These are phyloP conservation scores for Cavenderia fasciculata DNA, from an alignment of 78 protist genomes.

Conservation along the genomic window DNA sequence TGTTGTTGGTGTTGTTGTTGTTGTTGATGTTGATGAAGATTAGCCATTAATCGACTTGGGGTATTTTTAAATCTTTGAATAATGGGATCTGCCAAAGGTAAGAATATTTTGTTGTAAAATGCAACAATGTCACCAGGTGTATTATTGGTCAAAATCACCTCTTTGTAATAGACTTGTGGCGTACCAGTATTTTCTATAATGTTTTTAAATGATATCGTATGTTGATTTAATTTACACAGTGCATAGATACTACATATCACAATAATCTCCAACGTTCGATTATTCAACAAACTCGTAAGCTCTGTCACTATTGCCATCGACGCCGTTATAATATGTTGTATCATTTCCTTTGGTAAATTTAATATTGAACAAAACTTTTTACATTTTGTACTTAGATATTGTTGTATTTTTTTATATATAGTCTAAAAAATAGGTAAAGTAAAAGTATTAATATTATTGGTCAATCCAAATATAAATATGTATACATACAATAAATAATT, in stretches of 20 bases:
- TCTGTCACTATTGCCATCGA: not conserved
- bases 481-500: not conserved
- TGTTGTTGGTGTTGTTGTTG: constrained; percentile 18
- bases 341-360: not conserved
- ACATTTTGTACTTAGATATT: not conserved
- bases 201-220: not conserved
- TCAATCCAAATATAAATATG: not conserved
- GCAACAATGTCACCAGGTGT: constrained; percentile 25
- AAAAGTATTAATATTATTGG: not conserved
- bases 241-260: constrained; percentile 42
- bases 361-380: not conserved
- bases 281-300: not conserved
- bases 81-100: not conserved
- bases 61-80: constrained; percentile 4
- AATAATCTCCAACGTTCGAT: constrained; percentile 30
- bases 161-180: constrained; percentile 54
- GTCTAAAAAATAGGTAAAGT: not conserved
- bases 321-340: not conserved
- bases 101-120: constrained; percentile 48
- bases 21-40: not conserved
- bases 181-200: constrained; percentile 32
- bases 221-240: constrained; percentile 35
- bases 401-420: constrained; percentile 11
- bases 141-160: not conserved
- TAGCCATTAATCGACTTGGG: not conserved